Base-by-base conservation (phyloP, 2,329 filamentous ascomycete genomes). In the Escovopsis sp. region DNA sequence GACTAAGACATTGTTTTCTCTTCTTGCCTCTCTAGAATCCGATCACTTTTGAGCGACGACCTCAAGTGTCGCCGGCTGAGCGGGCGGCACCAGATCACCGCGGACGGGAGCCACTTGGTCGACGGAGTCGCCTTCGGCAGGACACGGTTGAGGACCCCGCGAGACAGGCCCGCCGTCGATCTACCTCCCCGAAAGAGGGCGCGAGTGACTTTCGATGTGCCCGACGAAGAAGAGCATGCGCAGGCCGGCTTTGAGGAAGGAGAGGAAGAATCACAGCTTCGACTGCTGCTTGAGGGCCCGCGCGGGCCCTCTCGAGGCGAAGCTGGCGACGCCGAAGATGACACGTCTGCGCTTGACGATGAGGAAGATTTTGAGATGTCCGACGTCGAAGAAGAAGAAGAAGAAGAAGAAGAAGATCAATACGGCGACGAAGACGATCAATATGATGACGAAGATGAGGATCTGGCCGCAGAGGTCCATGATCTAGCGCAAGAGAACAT, bases 121-220 rank as follows among this genome's bases (percentile, higher is more conserved):
- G 89, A 96, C 57, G 88, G 89, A 4, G 68, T 94, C 18, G 75
- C 86, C 0, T 94, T 89, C 57, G 88, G 89, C 3, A 74, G 81
- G 46, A 79, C 82, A 1, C 77, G 77, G 54, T 63, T 89, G 8
- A 74, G 73, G 51, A 54, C 64, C 2, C 68, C 72, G 1, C 67
- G 69, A 7, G 69, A 70, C 44, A 73, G 86, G 38, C 86, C 86
- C 1, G 58, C 72, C 0, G 65, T 93, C 34, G 64, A 70, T 11
- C 84, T 93, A 12, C 83, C 84, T 1, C 80, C 86, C 1, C 72
- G 80, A 47, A 93, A 91, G 57, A 73, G 74, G 51, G 72, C 70
- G 33, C 69, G 77, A 51, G 51, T 81, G 50, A 58, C 58, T 10
- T 63, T 67, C 43, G 52, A 59, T 9, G 57, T 61, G 18, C 52